Base-by-base conservation (phyloP, 345 rosid genomes). In the Boechera divaricarpa region DNA sequence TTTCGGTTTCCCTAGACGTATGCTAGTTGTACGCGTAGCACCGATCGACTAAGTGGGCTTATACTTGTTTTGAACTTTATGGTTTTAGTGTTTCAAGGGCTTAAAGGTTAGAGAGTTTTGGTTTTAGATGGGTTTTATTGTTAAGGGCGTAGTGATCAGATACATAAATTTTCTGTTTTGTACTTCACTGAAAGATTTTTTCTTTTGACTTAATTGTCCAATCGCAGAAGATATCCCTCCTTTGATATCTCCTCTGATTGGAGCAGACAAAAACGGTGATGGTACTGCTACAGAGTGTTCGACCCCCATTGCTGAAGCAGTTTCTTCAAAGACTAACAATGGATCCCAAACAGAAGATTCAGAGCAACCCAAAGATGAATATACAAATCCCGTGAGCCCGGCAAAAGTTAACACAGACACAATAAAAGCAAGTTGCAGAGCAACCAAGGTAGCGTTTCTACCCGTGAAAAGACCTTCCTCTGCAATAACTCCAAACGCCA, bases 401-500 rank as follows among this genome's bases (percentile, higher is more conserved):
- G 83, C 16, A 36, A 61, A 82, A 77, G 69, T 47, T 76, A 59
- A 53, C 75, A 63, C 6, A 78, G 41, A 29, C 42, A 45, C 28
- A 31, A 24, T 1, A 39, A 73, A 31, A 72, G 56, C 26, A 45
- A 64, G 64, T 45, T 82, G 7, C 38, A 72, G 51, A 74, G 71
- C 78, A 3, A 82, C 64, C 58, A 79, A 82, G 64, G 94, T 90
- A 70, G 94, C 97, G n/a, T 92, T 87, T 74, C 81, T 90, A 65
- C 82, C 89, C 0, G 78, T 89, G 32, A 89, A 87, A 79, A 83
- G 83, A 78, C 86, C 84, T 53, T 80, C 70, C 7, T 67, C 80
- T 26, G 82, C 83, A 42, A 35, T 66, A 51, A 33, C 66, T n/a
- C 39, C 77, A 47, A 67, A 70, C 54, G 10, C 65, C 49, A 74